Evolutionary conservation across 495 filamentous ascomycete genomes (phyloP), one percentile per base, ranked within the genome.

Genomic region (Hypoxylon intermedium): DNA sequence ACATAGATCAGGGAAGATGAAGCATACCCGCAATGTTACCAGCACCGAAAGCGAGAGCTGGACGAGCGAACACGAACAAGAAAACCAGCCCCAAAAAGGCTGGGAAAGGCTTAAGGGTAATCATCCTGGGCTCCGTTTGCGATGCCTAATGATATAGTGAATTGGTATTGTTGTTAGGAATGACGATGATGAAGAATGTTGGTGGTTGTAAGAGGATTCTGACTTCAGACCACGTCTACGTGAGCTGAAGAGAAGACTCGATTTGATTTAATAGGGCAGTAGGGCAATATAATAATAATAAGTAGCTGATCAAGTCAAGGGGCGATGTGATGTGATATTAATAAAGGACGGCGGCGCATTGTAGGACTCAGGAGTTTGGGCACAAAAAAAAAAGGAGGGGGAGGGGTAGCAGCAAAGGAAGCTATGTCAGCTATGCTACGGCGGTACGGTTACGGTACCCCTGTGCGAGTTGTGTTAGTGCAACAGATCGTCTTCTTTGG

Each of bases 31-130:
- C 85, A 63, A 95, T 93, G 71, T 93, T 94, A 31, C 91, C 91
- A 49, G 92, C 92, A 19, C 92, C 92, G 67, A 97, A 97, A 9
- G 89, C 92, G 67, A 87, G 75, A 1, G 86, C 79, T 11, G 89
- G 89, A 33, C 80, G 75, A 16, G 85, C 82, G 40, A 80, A 71
- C 56, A 71, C 73, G 44, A 79, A 68, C 9, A 80, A 57, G 47
- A 80, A 60, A 47, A 72, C 80, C 40, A 80, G 60, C 61, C 72
- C 77, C 63, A 79, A 55, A 18, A 80, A 51, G 53, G 75, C 57
- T 46, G 74, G 74, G 70, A 71, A 74, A 6, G 73, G 69, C 59
- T 74, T 79, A 31, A 75, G 47, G 46, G 51, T 54, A 59, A 72
- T 67, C 79, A 81, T 81, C 43, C 50, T 74, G 51, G 23, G 37